These are phyloP conservation scores for Parafenestella ontariensis DNA, from an alignment of 2,329 filamentous ascomycete species.

Conservation along the genomic window DNA sequence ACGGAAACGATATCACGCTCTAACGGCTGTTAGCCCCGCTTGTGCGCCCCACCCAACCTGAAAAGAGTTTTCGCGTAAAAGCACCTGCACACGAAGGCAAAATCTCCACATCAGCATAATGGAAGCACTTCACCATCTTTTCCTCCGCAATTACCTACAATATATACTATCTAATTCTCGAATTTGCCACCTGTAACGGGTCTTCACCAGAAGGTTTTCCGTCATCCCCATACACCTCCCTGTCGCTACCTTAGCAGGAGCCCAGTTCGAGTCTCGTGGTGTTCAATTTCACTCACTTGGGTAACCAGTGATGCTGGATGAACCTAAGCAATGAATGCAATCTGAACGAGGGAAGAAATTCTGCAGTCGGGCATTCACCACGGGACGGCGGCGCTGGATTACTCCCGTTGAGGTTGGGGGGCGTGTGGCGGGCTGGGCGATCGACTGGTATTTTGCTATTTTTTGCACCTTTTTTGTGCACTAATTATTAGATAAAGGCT, in stretches of 20 bases:
- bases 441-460: constrained; percentile 47
- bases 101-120: background rate
- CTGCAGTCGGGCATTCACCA: constrained; percentile 52
- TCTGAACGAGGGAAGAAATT: constrained; percentile 52
- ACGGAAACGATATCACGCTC: too few species aligned
- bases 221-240: constrained; percentile 43
- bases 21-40: too few species aligned
- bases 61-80: background rate
- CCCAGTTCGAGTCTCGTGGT: constrained; percentile 53
- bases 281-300: constrained; percentile 48
- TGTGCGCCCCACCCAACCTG: background rate
- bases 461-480: constrained; percentile 24
- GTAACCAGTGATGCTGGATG: constrained; percentile 52
- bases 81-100: background rate
- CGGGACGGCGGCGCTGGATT: constrained; percentile 52
- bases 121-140: background rate
- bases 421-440: constrained; percentile 43
- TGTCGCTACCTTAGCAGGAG: constrained; percentile 43
- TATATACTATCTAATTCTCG: constrained; percentile 8
- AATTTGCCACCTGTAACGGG: constrained; percentile 43
- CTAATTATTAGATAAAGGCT: too few species aligned
- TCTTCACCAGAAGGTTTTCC: constrained; percentile 44
- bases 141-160: background rate
- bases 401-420: constrained; percentile 48
- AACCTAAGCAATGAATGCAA: constrained; percentile 53